phyloP scores from a whole-genome alignment of 1,139 yeast genomes.

The Kazachstania sp. region DNA sequence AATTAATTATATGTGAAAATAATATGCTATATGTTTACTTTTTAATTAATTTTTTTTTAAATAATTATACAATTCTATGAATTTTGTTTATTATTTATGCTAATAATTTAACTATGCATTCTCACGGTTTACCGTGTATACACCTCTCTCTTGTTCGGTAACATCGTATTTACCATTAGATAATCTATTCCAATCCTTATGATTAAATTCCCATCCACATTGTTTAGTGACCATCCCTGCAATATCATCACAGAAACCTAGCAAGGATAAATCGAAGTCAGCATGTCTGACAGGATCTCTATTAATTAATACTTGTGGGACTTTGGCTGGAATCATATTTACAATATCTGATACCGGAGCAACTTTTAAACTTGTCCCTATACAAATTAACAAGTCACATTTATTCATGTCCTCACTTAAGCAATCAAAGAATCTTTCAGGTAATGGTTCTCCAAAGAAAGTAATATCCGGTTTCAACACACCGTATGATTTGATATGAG shows the following conservation, averaged over 20 bases:
- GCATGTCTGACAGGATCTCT: conserved; percentile 67
- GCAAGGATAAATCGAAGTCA: conserved; percentile 69
- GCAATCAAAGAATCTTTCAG: conserved; percentile 58
- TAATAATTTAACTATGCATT: not conserved
- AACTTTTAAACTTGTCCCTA: conserved; percentile 90
- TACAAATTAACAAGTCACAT: conserved; percentile 77
- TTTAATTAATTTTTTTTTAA: too few species aligned
- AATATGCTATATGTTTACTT: too few species aligned
- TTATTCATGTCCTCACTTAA: conserved; percentile 49
- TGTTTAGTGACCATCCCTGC: conserved; percentile 55
- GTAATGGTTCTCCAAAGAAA: conserved; percentile 85
- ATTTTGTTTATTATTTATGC: too few species aligned
- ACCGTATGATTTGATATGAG: conserved; percentile 45
- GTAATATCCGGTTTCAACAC: conserved; percentile 94
- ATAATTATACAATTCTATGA: too few species aligned
- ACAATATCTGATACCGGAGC: conserved; percentile 94
- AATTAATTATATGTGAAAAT: too few species aligned
- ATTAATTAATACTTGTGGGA: conserved; percentile 81
- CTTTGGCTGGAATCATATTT: conserved; percentile 52
- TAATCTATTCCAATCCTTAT: conserved; percentile 34
- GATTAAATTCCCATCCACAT: conserved; percentile 63
- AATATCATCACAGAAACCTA: conserved; percentile 86
- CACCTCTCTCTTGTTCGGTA: conserved; percentile 24
- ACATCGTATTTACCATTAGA: conserved; percentile 16
- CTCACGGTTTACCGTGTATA: conserved; percentile 12